These are phyloP conservation scores for Rhodotorula taiwanensis DNA, from an alignment of 768 basidiomycete species.

Conservation along the genomic window DNA sequence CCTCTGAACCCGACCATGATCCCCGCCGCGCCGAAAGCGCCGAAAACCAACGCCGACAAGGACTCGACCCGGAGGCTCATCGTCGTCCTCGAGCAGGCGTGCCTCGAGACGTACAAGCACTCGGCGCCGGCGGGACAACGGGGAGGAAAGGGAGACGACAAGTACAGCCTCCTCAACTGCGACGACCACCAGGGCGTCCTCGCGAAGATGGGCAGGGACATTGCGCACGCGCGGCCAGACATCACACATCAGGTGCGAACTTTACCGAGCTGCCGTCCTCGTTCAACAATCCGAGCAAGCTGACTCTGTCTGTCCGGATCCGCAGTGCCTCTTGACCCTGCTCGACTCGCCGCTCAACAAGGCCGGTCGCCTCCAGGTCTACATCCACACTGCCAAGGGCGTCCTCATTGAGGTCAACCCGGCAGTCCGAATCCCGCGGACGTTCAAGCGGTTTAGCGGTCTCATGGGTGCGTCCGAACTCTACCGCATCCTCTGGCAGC, in stretches of 20 bases:
- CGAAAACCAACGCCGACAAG: conserved; percentile 47
- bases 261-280: background rate
- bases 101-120: conserved; percentile 83
- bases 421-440: conserved; percentile 91
- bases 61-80: conserved; percentile 60
- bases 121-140: conserved; percentile 57
- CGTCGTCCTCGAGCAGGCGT: conserved; percentile 88
- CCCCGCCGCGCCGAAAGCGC: conserved; percentile 36
- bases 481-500: too few species aligned
- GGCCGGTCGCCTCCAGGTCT: conserved; percentile 90
- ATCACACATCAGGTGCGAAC: conserved; percentile 93
- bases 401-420: conserved; percentile 98
- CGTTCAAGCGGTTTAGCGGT: conserved; percentile 97
- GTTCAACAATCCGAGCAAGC: background rate
- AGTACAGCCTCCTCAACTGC: conserved; percentile 94
- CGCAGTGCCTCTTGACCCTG: conserved; percentile 84
- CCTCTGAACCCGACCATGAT: conserved; percentile 39
- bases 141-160: conserved; percentile 62
- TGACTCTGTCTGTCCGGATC: background rate
- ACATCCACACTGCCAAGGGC: conserved; percentile 93
- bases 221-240: conserved; percentile 97
- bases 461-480: conserved; percentile 70
- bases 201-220: conserved; percentile 94
- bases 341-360: conserved; percentile 98
- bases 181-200: conserved; percentile 96